Conservation (phyloP, 257 asterid species). For the Perilla frutescens region DNA sequence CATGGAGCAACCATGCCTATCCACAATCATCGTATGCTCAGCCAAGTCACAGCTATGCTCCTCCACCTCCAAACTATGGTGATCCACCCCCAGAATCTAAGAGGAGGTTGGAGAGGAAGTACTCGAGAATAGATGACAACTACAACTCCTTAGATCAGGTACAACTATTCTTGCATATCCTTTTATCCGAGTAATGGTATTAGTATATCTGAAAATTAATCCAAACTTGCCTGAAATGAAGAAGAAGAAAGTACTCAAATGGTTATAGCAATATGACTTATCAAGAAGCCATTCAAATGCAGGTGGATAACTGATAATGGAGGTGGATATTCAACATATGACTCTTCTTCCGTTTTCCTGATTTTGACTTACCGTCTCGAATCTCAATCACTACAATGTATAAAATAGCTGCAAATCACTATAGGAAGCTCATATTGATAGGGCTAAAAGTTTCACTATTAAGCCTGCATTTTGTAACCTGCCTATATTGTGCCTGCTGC, state of each 20-base stretch:
- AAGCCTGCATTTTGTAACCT: neutral
- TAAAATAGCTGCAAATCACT: neutral
- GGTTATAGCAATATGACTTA: constrained; percentile 1
- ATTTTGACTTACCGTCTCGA: neutral
- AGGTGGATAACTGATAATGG: neutral
- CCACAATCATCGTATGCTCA: constrained; percentile 63
- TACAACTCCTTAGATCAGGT: constrained; percentile 85
- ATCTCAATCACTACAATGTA: neutral
- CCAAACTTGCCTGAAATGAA: constrained; percentile 8
- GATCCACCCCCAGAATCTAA: constrained; percentile 63
- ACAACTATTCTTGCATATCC: constrained; percentile 12
- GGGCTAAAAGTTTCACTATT: neutral
- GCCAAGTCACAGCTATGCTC: constrained; percentile 56
- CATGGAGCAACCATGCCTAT: constrained; percentile 50
- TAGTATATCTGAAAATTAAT: constrained; percentile 5
- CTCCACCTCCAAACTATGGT: constrained; percentile 56
- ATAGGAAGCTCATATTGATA: neutral
- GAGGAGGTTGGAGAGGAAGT: constrained; percentile 77
- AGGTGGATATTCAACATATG: constrained; percentile 17
- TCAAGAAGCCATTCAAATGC: neutral
- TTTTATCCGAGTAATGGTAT: neutral
- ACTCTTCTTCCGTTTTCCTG: neutral
- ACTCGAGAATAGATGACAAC: constrained; percentile 82
- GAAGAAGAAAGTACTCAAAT: neutral
- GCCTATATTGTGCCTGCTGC: neutral